Evolutionary conservation across 495 filamentous ascomycete genomes (phyloP), one percentile per base, ranked within the genome.

Genomic region (Xylaria sp.): DNA sequence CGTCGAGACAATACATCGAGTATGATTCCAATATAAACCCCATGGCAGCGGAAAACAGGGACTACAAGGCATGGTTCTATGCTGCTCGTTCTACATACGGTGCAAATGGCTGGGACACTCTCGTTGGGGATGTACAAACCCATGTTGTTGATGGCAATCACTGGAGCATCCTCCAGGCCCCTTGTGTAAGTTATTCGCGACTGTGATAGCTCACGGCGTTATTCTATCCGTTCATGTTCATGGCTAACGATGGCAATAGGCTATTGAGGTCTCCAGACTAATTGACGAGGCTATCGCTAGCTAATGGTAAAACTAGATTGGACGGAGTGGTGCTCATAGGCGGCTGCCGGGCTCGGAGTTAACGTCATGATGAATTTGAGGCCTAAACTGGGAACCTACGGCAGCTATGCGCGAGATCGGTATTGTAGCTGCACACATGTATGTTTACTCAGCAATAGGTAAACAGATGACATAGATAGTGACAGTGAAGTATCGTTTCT

Each of bases 71-170:
- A 37, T 93, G 89, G 86, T 78, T 93, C 40, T 78, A 90, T 12
- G 85, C 89, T 74, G 86, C 91, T 76, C 81, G 89, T 26, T 85
- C 85, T 8, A 85, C 90, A 67, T 89, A 92, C 43, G 85, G 85
- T 31, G 83, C 87, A 21, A 89, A 91, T 70, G 85, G 87, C 33
- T 93, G 91, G 91, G 89, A 88, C 70, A 85, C 87, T 17, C 83
- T 92, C 14, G 80, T 90, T 41, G 87, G 87, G 5, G 71, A 80
- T 9, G 78, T 87, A 61, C 89, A 89, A 68, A 83, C 91, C 24
- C 64, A 70, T 21, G 85, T 77, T 48, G 73, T 76, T 12, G 80
- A 84, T 37, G 87, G 86, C 2, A 84, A 88, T 59, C 87, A 89
- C 77, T 87, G 87, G 75, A 83, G 77, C 5, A 88, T 88, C 85